Percentiles rank a stretch among this genome's conserved stretches.
phyloP scores from a whole-genome alignment of 225 moss, liverwort and hornwort genomes.

The Pseudisothecium myosuroides region DNA sequence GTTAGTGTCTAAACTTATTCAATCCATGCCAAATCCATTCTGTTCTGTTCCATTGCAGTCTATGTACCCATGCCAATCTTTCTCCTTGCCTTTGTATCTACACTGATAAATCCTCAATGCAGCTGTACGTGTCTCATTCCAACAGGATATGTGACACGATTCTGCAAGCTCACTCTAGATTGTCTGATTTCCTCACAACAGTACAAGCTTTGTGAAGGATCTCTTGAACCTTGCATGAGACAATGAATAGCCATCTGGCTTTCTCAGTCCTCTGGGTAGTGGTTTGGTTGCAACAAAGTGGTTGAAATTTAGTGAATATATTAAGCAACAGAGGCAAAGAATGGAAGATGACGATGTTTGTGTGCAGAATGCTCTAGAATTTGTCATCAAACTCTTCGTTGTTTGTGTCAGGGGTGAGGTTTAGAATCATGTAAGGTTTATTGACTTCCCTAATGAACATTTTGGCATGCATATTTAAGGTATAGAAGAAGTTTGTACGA shows the following conservation, averaged over 20 bases:
- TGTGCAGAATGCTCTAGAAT: neutral
- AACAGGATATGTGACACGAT: no score
- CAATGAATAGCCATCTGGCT: neutral
- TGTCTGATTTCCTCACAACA: neutral
- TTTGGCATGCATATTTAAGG: neutral
- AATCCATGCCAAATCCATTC: neutral
- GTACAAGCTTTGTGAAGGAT: neutral
- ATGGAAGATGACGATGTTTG: neutral
- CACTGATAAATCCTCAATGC: neutral
- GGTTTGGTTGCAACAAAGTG: neutral
- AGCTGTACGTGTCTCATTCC: neutral
- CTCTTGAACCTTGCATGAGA: rapidly evolving
- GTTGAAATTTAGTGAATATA: no score
- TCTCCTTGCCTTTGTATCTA: neutral
- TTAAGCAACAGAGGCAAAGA: neutral
- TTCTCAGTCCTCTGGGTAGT: neutral
- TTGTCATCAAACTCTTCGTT: neutral
- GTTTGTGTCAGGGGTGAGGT: neutral
- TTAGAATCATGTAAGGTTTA: neutral
- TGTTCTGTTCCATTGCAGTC: neutral
- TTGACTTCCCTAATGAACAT: neutral
- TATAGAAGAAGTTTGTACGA: neutral
- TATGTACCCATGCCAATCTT: neutral
- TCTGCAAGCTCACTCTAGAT: neutral
- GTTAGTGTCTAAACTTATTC: neutral